phyloP scores from a whole-genome alignment of 2,329 filamentous ascomycete species.

The Aspergillus tamarii region DNA sequence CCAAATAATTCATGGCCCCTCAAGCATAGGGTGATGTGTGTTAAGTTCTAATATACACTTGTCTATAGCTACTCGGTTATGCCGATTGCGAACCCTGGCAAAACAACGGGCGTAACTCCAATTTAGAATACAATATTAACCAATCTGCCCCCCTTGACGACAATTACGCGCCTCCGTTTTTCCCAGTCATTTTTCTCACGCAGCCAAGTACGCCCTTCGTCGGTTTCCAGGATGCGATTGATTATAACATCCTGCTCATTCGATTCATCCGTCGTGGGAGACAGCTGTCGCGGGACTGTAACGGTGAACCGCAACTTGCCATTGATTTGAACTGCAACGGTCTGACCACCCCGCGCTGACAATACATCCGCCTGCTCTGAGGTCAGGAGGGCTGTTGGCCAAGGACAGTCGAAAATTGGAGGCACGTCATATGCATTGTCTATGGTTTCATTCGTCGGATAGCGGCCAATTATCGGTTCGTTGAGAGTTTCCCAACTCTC shows the following conservation, averaged over 20 bases:
- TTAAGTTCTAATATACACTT: constrained; percentile 1
- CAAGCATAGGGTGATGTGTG: background rate
- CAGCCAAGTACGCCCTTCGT: constrained; percentile 63
- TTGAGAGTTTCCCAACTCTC: constrained; percentile 73
- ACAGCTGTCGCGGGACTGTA: constrained; percentile 61
- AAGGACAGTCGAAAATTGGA: constrained; percentile 54
- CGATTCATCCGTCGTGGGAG: constrained; percentile 33
- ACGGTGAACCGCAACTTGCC: constrained; percentile 74
- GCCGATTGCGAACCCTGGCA: background rate
- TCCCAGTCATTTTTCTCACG: constrained; percentile 53
- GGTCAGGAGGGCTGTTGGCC: constrained; percentile 57
- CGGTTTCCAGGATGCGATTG: constrained; percentile 61
- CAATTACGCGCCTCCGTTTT: constrained; percentile 65
- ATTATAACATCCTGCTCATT: constrained; percentile 62
- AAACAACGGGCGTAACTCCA: background rate
- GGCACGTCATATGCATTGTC: constrained; percentile 16
- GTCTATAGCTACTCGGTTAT: constrained; percentile 8
- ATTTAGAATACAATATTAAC: constrained; percentile 71
- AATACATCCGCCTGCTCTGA: constrained; percentile 44
- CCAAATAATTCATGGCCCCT: background rate
- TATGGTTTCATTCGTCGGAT: constrained; percentile 6
- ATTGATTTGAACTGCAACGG: constrained; percentile 72
- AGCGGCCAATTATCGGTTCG: constrained; percentile 20
- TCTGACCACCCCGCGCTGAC: constrained; percentile 55
- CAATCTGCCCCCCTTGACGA: constrained; percentile 68